Conservation (phyloP, 306 rosid species). For the Mimosa pudica region DNA sequence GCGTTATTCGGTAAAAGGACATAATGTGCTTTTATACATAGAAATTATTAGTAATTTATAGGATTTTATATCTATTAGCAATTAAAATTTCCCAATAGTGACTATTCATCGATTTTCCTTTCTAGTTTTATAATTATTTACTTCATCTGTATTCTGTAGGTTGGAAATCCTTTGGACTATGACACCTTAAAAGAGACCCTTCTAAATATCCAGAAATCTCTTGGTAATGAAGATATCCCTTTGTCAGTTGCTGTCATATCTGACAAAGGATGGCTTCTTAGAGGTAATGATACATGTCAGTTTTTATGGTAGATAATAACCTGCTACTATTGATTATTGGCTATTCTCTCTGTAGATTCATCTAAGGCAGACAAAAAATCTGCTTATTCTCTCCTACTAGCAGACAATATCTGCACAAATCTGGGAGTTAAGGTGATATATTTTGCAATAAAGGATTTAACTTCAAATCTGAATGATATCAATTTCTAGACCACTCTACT, state of each 20-base stretch:
- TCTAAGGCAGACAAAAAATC: constrained; percentile 86
- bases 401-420: constrained; percentile 80
- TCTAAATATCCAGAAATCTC: constrained; percentile 58
- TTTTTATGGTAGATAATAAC: constrained; percentile 36
- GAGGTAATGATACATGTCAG: constrained; percentile 55
- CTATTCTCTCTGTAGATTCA: constrained; percentile 63
- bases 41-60: too few relatives aligned
- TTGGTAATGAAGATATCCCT: constrained; percentile 57
- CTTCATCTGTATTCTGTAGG: constrained; percentile 43
- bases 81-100: too few relatives aligned
- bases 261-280: constrained; percentile 87
- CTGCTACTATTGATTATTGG: constrained; percentile 40
- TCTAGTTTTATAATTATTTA: constrained; percentile 24
- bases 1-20: too few relatives aligned
- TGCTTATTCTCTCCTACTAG: constrained; percentile 85
- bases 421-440: constrained; percentile 75
- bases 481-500: constrained; percentile 13
- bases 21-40: too few relatives aligned
- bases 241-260: constrained; percentile 77
- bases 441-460: background rate
- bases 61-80: too few relatives aligned
- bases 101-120: background rate
- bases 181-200: constrained; percentile 75
- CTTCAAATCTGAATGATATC: background rate
- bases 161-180: constrained; percentile 89